Percentiles rank a stretch among this genome's conserved stretches.
These are phyloP conservation scores for Aspergillus neotritici DNA, from an alignment of 2,329 filamentous ascomycete genomes.

Conservation along the genomic window DNA sequence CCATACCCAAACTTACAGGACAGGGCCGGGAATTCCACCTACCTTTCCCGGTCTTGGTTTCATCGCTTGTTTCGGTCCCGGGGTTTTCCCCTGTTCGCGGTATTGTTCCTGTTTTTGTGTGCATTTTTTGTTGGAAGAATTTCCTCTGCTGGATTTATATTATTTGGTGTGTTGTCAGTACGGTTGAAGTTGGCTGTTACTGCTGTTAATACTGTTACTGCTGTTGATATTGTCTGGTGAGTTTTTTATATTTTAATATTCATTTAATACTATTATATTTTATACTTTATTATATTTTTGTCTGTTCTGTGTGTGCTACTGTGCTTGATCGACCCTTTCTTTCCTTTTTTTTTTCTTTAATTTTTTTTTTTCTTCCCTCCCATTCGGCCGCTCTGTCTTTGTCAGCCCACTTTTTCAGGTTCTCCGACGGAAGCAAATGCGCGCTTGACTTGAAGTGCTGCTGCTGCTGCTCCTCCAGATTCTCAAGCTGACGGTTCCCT, in stretches of 20 bases:
- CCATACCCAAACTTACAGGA: no score
- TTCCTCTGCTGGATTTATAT: no score
- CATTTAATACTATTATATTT: constrained; percentile 9
- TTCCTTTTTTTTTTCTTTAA: constrained; percentile 7
- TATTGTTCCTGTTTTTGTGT: not conserved
- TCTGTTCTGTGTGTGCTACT: constrained; percentile 8
- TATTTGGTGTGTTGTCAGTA: constrained; percentile 20
- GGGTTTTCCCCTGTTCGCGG: no score
- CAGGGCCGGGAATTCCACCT: not conserved
- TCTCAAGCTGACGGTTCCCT: constrained; percentile 19
- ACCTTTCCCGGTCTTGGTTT: constrained; percentile 10
- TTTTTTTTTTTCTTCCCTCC: constrained; percentile 8
- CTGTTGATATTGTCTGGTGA: constrained; percentile 7
- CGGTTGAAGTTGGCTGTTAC: constrained; percentile 12
- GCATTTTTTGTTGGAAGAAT: no score
- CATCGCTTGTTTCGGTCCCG: constrained; percentile 12
- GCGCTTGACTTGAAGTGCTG: constrained; percentile 22
- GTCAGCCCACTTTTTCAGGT: constrained; percentile 22
- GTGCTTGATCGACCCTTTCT: constrained; percentile 10
- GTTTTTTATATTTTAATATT: constrained; percentile 8
- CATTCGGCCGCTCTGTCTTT: constrained; percentile 14
- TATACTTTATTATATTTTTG: constrained; percentile 6
- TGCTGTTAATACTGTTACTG: constrained; percentile 6
- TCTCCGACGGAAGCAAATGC: constrained; percentile 15
- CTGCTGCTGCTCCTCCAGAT: constrained; percentile 26